A percentile compares a stretch with the other conserved stretches of the same genome.
These are phyloP conservation scores for Talaromyces sp. DNA, from an alignment of 2,329 filamentous ascomycete species.

Conservation along the genomic window DNA sequence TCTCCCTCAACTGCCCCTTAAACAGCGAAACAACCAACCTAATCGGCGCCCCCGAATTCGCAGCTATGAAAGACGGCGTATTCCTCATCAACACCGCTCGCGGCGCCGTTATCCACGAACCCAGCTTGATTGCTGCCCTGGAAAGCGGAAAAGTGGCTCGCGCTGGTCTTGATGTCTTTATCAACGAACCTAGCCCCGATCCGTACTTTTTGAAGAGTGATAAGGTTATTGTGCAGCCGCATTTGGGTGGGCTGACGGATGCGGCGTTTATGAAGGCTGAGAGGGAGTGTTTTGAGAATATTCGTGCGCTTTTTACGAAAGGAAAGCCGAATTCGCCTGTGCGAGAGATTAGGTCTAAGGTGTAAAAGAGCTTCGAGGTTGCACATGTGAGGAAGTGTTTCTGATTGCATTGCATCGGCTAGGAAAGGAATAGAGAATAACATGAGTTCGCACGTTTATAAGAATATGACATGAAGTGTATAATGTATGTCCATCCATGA, in stretches of 20 bases:
- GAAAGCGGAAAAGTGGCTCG: slow-evolving; percentile 43
- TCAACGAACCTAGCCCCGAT: slow-evolving; percentile 10
- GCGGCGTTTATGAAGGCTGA: slow-evolving; percentile 12
- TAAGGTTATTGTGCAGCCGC: slow-evolving; percentile 18
- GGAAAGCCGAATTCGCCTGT: slow-evolving; percentile 18
- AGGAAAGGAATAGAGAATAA: background rate
- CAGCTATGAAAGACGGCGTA: slow-evolving; percentile 69
- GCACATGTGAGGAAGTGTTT: background rate
- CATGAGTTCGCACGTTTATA: background rate
- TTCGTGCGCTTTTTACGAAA: slow-evolving; percentile 9
- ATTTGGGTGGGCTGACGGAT: slow-evolving; percentile 15
- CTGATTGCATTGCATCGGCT: background rate
- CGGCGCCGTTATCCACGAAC: slow-evolving; percentile 74
- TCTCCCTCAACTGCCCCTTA: slow-evolving; percentile 70
- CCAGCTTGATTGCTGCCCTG: slow-evolving; percentile 66
- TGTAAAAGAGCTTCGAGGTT: background rate
- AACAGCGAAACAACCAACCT: slow-evolving; percentile 70
- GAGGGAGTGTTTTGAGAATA: slow-evolving; percentile 17
- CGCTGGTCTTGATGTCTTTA: slow-evolving; percentile 16
- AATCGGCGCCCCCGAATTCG: slow-evolving; percentile 65
- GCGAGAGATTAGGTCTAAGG: background rate
- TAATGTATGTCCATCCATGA: background rate
- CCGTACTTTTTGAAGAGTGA: slow-evolving; percentile 16
- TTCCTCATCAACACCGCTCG: slow-evolving; percentile 76
- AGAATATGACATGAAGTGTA: background rate